These are phyloP conservation scores for Fremontodendron californicum DNA, from an alignment of 345 rosid species.

Conservation along the genomic window DNA sequence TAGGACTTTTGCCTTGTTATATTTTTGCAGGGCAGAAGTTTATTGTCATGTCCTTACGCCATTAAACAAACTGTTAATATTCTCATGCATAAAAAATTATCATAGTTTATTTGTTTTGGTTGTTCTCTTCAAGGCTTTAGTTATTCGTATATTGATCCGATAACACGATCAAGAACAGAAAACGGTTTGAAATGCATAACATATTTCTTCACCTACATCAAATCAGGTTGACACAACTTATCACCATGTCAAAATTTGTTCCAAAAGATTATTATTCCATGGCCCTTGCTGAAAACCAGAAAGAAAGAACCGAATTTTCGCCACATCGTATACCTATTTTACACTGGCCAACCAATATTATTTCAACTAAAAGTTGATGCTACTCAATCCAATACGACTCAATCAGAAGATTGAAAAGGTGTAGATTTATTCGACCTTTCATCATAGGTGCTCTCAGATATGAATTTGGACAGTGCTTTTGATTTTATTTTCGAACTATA, in stretches of 20 bases:
- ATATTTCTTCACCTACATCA: conserved; percentile 8
- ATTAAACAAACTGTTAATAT: background rate
- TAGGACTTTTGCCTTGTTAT: background rate
- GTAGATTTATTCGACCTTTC: background rate
- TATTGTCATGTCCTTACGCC: background rate
- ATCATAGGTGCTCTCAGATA: background rate
- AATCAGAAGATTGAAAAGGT: background rate
- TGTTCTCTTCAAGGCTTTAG: background rate
- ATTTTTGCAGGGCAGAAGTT: too few species aligned
- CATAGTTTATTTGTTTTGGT: background rate
- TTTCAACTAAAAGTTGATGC: background rate
- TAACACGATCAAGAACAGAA: background rate
- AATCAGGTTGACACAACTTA: conserved; percentile 13
- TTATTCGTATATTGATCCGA: background rate
- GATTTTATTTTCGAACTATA: background rate
- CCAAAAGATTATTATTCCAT: background rate
- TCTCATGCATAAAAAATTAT: background rate
- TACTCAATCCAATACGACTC: background rate
- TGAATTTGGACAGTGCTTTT: background rate
- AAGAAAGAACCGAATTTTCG: background rate
- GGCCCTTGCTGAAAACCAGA: background rate
- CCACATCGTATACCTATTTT: background rate
- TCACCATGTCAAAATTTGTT: too few species aligned
- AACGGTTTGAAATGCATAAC: background rate
- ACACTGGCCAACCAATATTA: too few species aligned